These are phyloP conservation scores for Blastobotrys robertii DNA, from an alignment of 805 yeast species.

Conservation along the genomic window DNA sequence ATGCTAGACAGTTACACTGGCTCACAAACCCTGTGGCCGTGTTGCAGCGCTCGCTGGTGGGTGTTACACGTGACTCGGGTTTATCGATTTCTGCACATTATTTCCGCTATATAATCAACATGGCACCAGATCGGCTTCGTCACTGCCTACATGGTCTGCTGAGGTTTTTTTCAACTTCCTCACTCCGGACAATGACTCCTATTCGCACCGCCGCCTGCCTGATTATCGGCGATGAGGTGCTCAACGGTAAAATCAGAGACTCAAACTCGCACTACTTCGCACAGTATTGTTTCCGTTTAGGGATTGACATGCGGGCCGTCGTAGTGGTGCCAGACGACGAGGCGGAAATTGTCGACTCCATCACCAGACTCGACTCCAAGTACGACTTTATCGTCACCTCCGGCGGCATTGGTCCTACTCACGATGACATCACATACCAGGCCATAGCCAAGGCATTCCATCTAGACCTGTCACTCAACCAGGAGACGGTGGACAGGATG, in stretches of 20 bases:
- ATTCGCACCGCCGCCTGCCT: slow-evolving; percentile 18
- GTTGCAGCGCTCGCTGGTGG: too few relatives aligned
- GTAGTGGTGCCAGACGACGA: slow-evolving; percentile 72
- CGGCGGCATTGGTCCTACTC: slow-evolving; percentile 79
- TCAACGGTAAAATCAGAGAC: slow-evolving; percentile 76
- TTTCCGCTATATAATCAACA: too few relatives aligned
- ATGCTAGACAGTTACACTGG: too few relatives aligned
- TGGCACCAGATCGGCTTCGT: too few relatives aligned
- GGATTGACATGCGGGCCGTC: slow-evolving; percentile 57
- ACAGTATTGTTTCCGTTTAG: slow-evolving; percentile 53
- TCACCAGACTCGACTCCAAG: slow-evolving; percentile 37
- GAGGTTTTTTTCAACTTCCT: too few relatives aligned
- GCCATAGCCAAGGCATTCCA: slow-evolving; percentile 58
- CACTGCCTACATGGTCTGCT: too few relatives aligned
- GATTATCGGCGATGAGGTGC: slow-evolving; percentile 80
- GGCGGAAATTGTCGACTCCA: slow-evolving; percentile 47
- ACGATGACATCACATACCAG: slow-evolving; percentile 80
- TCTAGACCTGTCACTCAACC: slow-evolving; percentile 42
- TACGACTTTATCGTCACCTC: slow-evolving; percentile 64
- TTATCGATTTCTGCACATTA: too few relatives aligned
- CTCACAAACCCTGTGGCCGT: too few relatives aligned
- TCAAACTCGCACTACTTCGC: slow-evolving; percentile 70
- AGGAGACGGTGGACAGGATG: slow-evolving; percentile 55
- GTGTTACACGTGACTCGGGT: too few relatives aligned
- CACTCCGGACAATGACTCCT: too few relatives aligned